Percentiles rank a stretch among this genome's conserved stretches.
Evolutionary conservation across 2,329 filamentous ascomycete genomes (phyloP).

Genomic region (Colletotrichum sp.): DNA sequence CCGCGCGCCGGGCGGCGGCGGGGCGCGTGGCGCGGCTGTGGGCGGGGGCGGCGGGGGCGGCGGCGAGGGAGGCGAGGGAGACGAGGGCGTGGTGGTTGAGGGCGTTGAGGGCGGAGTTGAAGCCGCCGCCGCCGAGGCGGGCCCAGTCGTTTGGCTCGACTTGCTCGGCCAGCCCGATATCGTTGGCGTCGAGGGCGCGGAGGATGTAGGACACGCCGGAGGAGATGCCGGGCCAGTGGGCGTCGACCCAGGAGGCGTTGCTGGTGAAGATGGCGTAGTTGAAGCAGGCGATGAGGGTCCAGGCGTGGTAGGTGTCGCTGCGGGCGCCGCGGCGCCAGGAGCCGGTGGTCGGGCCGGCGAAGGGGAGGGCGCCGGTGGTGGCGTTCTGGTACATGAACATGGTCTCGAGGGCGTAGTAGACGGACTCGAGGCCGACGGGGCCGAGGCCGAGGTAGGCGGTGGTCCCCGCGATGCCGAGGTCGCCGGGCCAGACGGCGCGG

Average conservation of each 20-base stretch:
- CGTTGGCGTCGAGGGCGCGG: constrained; percentile 15
- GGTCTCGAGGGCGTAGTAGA: constrained; percentile 49
- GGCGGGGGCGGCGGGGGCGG: too few relatives aligned
- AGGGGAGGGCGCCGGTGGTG: constrained; percentile 24
- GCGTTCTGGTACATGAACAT: constrained; percentile 43
- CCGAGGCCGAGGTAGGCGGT: constrained; percentile 54
- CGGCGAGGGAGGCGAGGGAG: constrained; percentile 25
- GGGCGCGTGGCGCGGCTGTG: too few relatives aligned
- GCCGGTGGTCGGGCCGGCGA: constrained; percentile 26
- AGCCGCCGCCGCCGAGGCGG: constrained; percentile 30
- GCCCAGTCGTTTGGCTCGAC: constrained; percentile 33
- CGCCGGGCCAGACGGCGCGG: constrained; percentile 61
- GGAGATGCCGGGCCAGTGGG: constrained; percentile 48
- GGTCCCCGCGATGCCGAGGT: constrained; percentile 60
- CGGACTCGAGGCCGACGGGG: constrained; percentile 47
- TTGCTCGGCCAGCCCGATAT: constrained; percentile 1
- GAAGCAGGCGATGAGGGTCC: constrained; percentile 56
- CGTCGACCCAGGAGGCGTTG: constrained; percentile 43
- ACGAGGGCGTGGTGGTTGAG: constrained; percentile 33
- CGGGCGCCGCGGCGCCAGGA: constrained; percentile 22
- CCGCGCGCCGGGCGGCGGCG: too few relatives aligned
- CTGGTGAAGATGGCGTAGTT: constrained; percentile 55
- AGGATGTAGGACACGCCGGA: constrained; percentile 30
- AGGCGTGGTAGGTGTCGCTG: constrained; percentile 38
- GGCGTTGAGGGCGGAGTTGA: constrained; percentile 35